Conservation (phyloP, 352 stramenopile genomes). For the Phytopythium cucurbitacearum region DNA sequence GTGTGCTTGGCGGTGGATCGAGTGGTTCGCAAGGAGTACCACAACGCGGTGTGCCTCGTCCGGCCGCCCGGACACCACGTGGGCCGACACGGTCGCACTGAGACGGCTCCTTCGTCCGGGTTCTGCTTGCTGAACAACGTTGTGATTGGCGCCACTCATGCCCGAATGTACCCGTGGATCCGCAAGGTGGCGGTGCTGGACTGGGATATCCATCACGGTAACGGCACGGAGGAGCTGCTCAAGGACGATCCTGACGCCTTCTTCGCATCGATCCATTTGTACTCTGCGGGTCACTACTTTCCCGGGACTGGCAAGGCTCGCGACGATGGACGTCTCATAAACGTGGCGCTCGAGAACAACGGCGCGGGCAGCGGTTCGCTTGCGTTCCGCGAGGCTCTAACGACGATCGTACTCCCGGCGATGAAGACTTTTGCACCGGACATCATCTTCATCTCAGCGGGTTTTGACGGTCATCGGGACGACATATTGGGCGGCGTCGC, state of each 20-base stretch:
- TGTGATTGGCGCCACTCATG: conserved; percentile 97
- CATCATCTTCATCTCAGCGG: conserved; percentile 87
- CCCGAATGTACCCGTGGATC: conserved; percentile 89
- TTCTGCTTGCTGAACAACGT: conserved; percentile 99
- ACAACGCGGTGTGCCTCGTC: conserved; percentile 84
- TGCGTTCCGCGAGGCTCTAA: conserved; percentile 59
- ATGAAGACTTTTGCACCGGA: conserved; percentile 71
- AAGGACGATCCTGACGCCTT: conserved; percentile 78
- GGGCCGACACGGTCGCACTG: conserved; percentile 65
- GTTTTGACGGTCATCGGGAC: conserved; percentile 85
- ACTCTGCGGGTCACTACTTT: conserved; percentile 73
- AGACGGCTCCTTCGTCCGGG: conserved; percentile 77
- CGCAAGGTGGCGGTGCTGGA: conserved; percentile 95
- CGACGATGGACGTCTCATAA: conserved; percentile 56
- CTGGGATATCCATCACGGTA: conserved; percentile 99
- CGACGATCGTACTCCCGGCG: conserved; percentile 63
- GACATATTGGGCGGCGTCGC: conserved; percentile 78
- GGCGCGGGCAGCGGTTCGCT: conserved; percentile 58
- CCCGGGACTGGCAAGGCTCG: conserved; percentile 67
- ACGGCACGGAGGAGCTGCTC: conserved; percentile 95
- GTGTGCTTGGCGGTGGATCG: conserved; percentile 80
- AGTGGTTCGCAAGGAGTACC: conserved; percentile 73
- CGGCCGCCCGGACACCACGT: conserved; percentile 93
- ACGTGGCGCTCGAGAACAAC: conserved; percentile 74
- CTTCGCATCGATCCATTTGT: conserved; percentile 82